These are phyloP conservation scores for Urochloa ruziziensis DNA, from an alignment of 176 grass and related monocot genomes.

Conservation along the genomic window DNA sequence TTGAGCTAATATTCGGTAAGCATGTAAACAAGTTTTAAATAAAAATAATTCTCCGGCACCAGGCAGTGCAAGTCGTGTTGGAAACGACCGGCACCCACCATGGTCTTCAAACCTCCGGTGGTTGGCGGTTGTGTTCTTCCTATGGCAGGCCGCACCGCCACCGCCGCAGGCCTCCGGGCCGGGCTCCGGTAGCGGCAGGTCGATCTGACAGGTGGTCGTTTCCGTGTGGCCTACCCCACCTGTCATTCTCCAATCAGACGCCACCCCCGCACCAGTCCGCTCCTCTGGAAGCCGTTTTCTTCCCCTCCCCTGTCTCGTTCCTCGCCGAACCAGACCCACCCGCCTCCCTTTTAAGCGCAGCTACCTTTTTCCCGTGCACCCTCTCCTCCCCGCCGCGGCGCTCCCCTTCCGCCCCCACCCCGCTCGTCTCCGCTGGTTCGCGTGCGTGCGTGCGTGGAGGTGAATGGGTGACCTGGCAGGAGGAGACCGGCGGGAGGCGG, in stretches of 20 bases:
- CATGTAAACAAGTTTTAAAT: no score
- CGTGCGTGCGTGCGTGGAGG: background rate
- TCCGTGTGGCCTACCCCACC: background rate
- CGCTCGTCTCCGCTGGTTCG: background rate
- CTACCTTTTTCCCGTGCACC: background rate
- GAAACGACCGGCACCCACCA: no score
- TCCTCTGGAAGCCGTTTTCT: background rate
- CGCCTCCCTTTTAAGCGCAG: background rate
- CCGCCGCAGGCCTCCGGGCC: background rate
- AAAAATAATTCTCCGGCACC: no score
- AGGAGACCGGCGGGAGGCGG: background rate
- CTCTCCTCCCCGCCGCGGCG: background rate
- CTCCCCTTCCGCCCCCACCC: background rate
- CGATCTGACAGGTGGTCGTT: background rate
- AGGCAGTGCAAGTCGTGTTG: no score
- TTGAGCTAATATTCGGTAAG: no score
- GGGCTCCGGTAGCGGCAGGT: background rate
- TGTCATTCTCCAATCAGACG: conserved; percentile 11
- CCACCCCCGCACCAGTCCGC: background rate
- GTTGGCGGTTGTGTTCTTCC: background rate
- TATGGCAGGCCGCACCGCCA: background rate
- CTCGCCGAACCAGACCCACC: background rate
- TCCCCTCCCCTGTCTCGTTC: background rate
- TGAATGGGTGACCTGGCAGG: conserved; percentile 38
- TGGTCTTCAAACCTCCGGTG: background rate